These are phyloP conservation scores for Hyphodiscus sp. DNA, from an alignment of 2,329 filamentous ascomycete genomes.

Conservation along the genomic window DNA sequence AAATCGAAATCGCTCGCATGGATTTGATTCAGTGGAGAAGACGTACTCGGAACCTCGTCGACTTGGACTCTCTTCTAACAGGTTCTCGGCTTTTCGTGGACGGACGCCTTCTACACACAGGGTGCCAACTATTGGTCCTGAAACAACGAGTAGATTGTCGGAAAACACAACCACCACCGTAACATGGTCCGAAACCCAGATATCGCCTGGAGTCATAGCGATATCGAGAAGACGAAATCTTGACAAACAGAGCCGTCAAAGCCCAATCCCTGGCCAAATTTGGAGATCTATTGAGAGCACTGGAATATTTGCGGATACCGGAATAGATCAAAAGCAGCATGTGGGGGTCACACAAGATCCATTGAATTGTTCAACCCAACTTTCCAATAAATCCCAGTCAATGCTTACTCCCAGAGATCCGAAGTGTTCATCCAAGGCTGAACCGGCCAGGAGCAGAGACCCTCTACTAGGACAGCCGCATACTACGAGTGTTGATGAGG, in stretches of 20 bases:
- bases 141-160: constrained; percentile 5
- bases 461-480: background rate
- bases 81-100: background rate
- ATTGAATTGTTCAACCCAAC: background rate
- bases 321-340: constrained; percentile 9
- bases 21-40: background rate
- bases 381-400: background rate
- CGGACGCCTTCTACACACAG: background rate
- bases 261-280: constrained; percentile 21
- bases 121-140: background rate
- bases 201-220: constrained; percentile 7
- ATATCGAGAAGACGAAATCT: background rate
- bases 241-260: constrained; percentile 3
- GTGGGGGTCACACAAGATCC: background rate
- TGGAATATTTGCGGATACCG: constrained; percentile 25
- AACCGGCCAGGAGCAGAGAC: background rate
- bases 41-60: background rate
- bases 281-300: constrained; percentile 20
- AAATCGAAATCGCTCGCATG: background rate
- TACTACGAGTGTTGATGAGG: background rate
- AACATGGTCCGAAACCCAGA: constrained; percentile 25
- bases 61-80: background rate
- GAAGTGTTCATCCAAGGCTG: background rate
- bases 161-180: constrained; percentile 16
- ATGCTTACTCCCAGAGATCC: background rate